Percentiles rank a stretch among this genome's conserved stretches.
Evolutionary conservation across 192 early-diverging fungal genomes (phyloP).

Genomic region (Podochytrium sp.): DNA sequence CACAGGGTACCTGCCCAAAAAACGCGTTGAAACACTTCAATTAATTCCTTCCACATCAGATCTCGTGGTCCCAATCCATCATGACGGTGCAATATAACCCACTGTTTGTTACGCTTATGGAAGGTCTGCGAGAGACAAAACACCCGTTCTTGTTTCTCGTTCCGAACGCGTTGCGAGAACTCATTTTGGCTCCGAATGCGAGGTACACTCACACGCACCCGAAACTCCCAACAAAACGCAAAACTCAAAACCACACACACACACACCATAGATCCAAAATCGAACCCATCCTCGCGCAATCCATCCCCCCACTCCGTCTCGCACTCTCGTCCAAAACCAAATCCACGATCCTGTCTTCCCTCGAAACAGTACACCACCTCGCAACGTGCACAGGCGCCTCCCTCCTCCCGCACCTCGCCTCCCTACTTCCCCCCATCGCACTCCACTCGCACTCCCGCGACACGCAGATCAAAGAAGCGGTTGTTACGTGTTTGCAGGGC

Average conservation of each 20-base stretch:
- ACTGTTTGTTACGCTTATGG: conserved; percentile 36
- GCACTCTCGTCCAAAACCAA: conserved; percentile 29
- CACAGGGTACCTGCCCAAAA: conserved; percentile 46
- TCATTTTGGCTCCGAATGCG: conserved; percentile 29
- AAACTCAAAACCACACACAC: neutral
- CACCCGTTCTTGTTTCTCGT: conserved; percentile 43
- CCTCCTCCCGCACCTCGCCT: conserved; percentile 19
- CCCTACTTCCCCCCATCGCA: conserved; percentile 40
- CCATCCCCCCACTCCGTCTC: conserved; percentile 25
- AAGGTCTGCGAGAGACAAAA: conserved; percentile 41
- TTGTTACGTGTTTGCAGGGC: conserved; percentile 27
- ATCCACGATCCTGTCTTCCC: conserved; percentile 21
- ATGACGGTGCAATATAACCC: conserved; percentile 36
- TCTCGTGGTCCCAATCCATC: conserved; percentile 36
- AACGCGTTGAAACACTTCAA: no score
- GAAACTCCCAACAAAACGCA: neutral
- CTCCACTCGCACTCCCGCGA: conserved; percentile 26
- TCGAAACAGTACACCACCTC: conserved; percentile 13
- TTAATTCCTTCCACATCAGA: neutral
- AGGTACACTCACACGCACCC: neutral
- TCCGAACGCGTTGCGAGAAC: conserved; percentile 29
- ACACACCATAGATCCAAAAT: conserved; percentile 28
- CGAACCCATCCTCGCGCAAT: conserved; percentile 26
- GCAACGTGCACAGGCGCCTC: conserved; percentile 9
- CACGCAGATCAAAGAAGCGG: conserved; percentile 25